Evolutionary conservation across 345 rosid species (phyloP).

Genomic region (Citrus maxima): DNA sequence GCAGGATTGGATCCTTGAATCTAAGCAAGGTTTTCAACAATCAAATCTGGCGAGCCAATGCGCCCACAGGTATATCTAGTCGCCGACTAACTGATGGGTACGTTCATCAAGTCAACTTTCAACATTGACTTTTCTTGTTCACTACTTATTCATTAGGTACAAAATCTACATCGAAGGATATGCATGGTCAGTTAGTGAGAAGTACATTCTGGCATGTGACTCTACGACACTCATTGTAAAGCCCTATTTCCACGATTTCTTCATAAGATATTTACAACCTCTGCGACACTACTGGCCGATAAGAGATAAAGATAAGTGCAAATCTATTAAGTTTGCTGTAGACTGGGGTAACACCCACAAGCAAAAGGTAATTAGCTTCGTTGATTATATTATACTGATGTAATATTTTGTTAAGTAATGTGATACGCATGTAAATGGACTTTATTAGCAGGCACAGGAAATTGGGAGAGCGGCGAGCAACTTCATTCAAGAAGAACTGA

Average conservation of each 20-base stretch:
- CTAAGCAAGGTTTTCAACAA: constrained; percentile 60
- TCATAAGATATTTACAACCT: constrained; percentile 44
- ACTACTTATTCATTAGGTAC: constrained; percentile 33
- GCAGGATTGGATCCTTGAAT: constrained; percentile 81
- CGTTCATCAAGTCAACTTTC: neutral
- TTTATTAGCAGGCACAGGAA: constrained; percentile 45
- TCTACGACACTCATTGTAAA: constrained; percentile 36
- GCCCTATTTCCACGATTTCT: constrained; percentile 50
- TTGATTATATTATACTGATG: too few species aligned
- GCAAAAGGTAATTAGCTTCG: constrained; percentile 37
- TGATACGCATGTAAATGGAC: neutral
- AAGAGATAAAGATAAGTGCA: constrained; percentile 48
- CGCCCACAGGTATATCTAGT: constrained; percentile 46
- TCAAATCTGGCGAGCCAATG: constrained; percentile 77
- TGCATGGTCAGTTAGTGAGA: constrained; percentile 67
- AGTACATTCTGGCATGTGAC: constrained; percentile 56
- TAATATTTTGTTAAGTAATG: neutral
- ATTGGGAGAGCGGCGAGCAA: constrained; percentile 60
- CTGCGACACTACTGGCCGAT: constrained; percentile 73
- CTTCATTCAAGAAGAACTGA: constrained; percentile 52
- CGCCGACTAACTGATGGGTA: neutral
- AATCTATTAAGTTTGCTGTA: constrained; percentile 74
- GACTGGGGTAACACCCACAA: constrained; percentile 71
- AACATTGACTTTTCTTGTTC: neutral
- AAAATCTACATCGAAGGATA: constrained; percentile 79